Evolutionary conservation across 78 protist genomes (phyloP).

Genomic region (Dictyostelium discoideum): dicty_2.7 NC_007091.3:2144001-2144500

Average conservation of each 20-base stretch:
- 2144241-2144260: background rate
- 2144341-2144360: background rate
- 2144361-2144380: background rate
- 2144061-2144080: background rate
- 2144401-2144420: constrained; percentile 9
- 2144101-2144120: background rate
- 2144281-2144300: constrained; percentile 26
- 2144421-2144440: constrained; percentile 32
- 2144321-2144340: constrained; percentile 16
- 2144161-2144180: background rate
- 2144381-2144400: background rate
- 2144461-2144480: constrained; percentile 42
- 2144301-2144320: background rate
- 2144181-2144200: background rate
- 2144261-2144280: constrained; percentile 55
- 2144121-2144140: background rate
- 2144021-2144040: background rate
- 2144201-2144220: background rate
- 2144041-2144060: background rate
- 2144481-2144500: constrained; percentile 48
- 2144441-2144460: constrained; percentile 24
- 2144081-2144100: background rate
- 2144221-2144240: background rate
- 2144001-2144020: background rate
- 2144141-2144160: background rate